Base-by-base conservation (phyloP, 2,329 filamentous ascomycete species). In the Byssoonygena ceratinophila region DNA sequence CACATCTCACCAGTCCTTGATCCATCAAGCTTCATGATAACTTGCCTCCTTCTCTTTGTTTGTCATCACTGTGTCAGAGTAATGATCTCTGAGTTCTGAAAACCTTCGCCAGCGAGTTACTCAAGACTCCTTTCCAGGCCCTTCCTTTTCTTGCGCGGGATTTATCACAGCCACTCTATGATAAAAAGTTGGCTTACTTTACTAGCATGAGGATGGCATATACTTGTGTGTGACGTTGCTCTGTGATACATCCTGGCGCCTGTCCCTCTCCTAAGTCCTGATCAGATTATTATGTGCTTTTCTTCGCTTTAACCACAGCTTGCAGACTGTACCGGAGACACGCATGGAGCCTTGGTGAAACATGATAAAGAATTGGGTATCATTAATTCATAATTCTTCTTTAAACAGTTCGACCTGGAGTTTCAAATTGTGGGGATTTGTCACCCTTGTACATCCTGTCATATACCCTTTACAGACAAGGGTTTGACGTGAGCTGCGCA, bases 171-270 rank as follows among this genome's bases (percentile, higher is more conserved):
- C 50, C 25, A 52, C 50, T 16, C 40, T 41, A 52, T 40, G 43
- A 20, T 27, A 41, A 22, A 18, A 9, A 32, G n/a, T 52, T 25
- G 50, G 36, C 16, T 41, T 47, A 46, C 41, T 41, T 32, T 36
- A 23, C 41, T 41, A 32, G 32, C 20, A 51, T 46, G 34, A 52
- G 43, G 50, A 52, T 52, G 36, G 43, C 43, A 52, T 52, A 39
- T 47, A 52, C 43, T 18, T 45, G 31, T 51, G 64, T 68, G 63
- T 62, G 63, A 68, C 66, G 66, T 68, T 68, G 67, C 66, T 59
- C 61, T 63, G 67, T 69, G 65, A 60, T 63, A 68, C 50, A 47
- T 46, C 46, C 43, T 52, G 41, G 34, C 36, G 50, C 43, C 39
- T 47, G 46, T 47, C 31, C 23, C 29, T 29, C 43, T 46, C 3